Percentiles rank a stretch among this genome's conserved stretches.
These are phyloP conservation scores for Debaryomyces castellii DNA, from an alignment of 805 yeast species.

Conservation along the genomic window DNA sequence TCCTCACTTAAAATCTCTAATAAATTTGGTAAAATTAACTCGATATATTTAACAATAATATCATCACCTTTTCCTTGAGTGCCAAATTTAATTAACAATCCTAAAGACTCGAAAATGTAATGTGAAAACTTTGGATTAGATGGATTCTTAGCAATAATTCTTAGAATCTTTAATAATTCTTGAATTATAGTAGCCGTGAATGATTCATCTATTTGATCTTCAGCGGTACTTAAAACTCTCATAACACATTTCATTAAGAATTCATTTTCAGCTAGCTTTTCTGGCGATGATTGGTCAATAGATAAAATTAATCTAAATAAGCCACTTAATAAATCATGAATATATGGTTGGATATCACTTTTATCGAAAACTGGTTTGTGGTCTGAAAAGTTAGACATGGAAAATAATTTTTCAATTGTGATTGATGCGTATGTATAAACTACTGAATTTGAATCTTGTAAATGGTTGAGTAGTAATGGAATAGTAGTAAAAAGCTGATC, in stretches of 20 bases:
- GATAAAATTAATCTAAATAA: slow-evolving; percentile 64
- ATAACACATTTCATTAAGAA: slow-evolving; percentile 85
- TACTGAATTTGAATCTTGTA: slow-evolving; percentile 63
- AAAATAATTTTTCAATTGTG: slow-evolving; percentile 83
- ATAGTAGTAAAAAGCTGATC: slow-evolving; percentile 76
- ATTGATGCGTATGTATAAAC: slow-evolving; percentile 93
- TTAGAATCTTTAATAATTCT: slow-evolving; percentile 69
- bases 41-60: slow-evolving; percentile 35
- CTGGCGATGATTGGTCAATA: slow-evolving; percentile 60
- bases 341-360: slow-evolving; percentile 62
- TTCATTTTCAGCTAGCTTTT: slow-evolving; percentile 92
- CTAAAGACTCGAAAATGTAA: slow-evolving; percentile 85
- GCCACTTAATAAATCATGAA: slow-evolving; percentile 60
- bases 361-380: slow-evolving; percentile 66
- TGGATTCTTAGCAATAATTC: slow-evolving; percentile 79
- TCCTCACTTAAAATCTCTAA: slow-evolving; percentile 73
- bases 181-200: slow-evolving; percentile 50
- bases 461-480: slow-evolving; percentile 73
- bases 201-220: slow-evolving; percentile 52
- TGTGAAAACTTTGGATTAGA: slow-evolving; percentile 94
- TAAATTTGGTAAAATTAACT: slow-evolving; percentile 62
- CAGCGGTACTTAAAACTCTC: slow-evolving; percentile 75
- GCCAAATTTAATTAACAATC: slow-evolving; percentile 62
- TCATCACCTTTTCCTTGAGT: slow-evolving; percentile 22
- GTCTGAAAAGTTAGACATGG: slow-evolving; percentile 61